Conservation (phyloP, 768 basidiomycete species). For the Tulasnella sp. region DNA sequence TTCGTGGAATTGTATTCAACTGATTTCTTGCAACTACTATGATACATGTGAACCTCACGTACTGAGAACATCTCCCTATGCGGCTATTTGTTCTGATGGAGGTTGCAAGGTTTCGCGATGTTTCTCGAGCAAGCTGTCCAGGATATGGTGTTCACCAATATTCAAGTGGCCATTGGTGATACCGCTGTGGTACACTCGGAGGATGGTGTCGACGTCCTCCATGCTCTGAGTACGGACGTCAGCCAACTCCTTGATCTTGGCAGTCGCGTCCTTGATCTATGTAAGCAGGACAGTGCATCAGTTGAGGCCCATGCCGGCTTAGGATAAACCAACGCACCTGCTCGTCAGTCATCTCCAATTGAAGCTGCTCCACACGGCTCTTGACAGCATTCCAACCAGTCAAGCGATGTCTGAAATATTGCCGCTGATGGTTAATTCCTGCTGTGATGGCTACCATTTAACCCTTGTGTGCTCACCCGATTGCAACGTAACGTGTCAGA, state of each 20-base stretch:
- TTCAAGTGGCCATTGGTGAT: conserved; percentile 86
- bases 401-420: conserved; percentile 63
- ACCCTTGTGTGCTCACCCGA: conserved; percentile 77
- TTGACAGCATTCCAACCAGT: conserved; percentile 99
- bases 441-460: no score
- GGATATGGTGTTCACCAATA: conserved; percentile 85
- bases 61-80: not conserved
- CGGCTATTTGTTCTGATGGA: not conserved
- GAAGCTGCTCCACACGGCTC: conserved; percentile 95
- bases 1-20: not conserved
- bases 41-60: not conserved
- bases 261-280: conserved; percentile 89
- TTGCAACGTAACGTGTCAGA: conserved; percentile 92
- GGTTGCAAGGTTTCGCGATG: conserved; percentile 40
- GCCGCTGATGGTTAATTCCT: not conserved
- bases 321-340: conserved; percentile 40
- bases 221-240: conserved; percentile 97
- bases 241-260: conserved; percentile 98
- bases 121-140: conserved; percentile 74
- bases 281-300: not conserved
- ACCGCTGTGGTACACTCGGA: conserved; percentile 91
- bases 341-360: conserved; percentile 78
- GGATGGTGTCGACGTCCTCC: conserved; percentile 96
- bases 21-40: not conserved
- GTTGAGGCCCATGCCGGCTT: not conserved